Evolutionary conservation across 371 early-diverging fungal genomes (phyloP).

Genomic region (Capillidium rhysosporum): DNA sequence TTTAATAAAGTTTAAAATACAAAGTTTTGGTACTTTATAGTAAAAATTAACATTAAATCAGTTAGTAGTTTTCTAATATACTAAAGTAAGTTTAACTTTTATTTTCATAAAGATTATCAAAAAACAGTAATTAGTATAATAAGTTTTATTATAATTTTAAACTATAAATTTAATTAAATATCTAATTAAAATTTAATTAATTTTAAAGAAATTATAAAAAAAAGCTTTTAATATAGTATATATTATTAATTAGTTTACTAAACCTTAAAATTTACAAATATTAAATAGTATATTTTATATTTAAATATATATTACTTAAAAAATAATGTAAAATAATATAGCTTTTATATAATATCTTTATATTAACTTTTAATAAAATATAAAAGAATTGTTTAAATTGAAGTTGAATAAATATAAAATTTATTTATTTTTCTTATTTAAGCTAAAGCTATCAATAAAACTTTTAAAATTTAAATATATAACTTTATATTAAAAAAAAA

Average conservation of each 20-base stretch:
- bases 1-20: too few relatives aligned
- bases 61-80: too few relatives aligned
- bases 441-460: too few relatives aligned
- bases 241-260: slow-evolving; percentile 29
- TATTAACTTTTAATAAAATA: too few relatives aligned
- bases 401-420: too few relatives aligned
- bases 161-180: background rate
- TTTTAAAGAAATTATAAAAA: background rate
- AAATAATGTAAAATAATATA: slow-evolving; percentile 77
- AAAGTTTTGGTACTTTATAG: too few relatives aligned
- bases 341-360: slow-evolving; percentile 69
- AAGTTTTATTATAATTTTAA: background rate
- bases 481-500: too few relatives aligned
- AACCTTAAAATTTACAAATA: slow-evolving; percentile 58
- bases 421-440: too few relatives aligned
- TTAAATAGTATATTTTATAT: slow-evolving; percentile 75
- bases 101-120: background rate
- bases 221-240: slow-evolving; percentile 6
- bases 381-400: too few relatives aligned
- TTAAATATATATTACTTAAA: slow-evolving; percentile 67
- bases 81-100: background rate
- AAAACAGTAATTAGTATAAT: background rate
- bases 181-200: background rate
- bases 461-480: too few relatives aligned
- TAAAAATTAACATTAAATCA: too few relatives aligned